Conservation (phyloP, 176 grass and related monocot genomes). For the Carex cristatella region DNA sequence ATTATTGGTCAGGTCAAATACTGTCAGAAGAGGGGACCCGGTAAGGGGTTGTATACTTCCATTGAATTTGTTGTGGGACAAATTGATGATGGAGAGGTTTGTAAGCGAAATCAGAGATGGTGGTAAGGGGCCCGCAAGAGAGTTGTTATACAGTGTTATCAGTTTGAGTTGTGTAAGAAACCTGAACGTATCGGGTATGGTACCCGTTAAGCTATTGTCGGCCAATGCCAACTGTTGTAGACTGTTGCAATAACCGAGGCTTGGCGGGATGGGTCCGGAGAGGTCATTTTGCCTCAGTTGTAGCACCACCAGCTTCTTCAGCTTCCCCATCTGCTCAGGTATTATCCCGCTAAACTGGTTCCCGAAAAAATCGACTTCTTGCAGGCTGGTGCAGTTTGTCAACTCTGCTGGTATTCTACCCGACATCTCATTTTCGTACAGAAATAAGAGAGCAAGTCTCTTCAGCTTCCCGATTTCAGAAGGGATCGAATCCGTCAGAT, state of each 20-base stretch:
- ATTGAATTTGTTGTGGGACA: conserved; percentile 71
- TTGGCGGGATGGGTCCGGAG: conserved; percentile 62
- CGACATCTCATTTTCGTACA: conserved; percentile 93
- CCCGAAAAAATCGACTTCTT: conserved; percentile 90
- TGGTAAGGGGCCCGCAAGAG: conserved; percentile 56
- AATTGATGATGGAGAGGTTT: conserved; percentile 78
- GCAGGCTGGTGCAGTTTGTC: conserved; percentile 66
- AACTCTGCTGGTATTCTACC: conserved; percentile 62
- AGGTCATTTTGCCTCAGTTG: conserved; percentile 94
- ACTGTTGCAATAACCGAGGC: conserved; percentile 57
- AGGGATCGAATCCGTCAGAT: conserved; percentile 51
- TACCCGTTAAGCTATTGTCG: conserved; percentile 54
- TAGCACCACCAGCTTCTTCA: conserved; percentile 64
- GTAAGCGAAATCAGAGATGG: conserved; percentile 48
- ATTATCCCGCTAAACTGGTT: conserved; percentile 67
- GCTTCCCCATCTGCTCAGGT: conserved; percentile 59
- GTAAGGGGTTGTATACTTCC: conserved; percentile 59
- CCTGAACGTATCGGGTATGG: conserved; percentile 44
- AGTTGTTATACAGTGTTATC: conserved; percentile 96
- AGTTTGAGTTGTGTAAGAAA: conserved; percentile 48
- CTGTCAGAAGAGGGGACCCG: conserved; percentile 46
- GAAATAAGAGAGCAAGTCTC: conserved; percentile 49
- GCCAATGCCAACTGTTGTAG: conserved; percentile 67
- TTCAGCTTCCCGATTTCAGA: conserved; percentile 58
- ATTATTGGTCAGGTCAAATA: conserved; percentile 69